These are phyloP conservation scores for Ricinus communis DNA, from an alignment of 345 rosid species.

Conservation along the genomic window DNA sequence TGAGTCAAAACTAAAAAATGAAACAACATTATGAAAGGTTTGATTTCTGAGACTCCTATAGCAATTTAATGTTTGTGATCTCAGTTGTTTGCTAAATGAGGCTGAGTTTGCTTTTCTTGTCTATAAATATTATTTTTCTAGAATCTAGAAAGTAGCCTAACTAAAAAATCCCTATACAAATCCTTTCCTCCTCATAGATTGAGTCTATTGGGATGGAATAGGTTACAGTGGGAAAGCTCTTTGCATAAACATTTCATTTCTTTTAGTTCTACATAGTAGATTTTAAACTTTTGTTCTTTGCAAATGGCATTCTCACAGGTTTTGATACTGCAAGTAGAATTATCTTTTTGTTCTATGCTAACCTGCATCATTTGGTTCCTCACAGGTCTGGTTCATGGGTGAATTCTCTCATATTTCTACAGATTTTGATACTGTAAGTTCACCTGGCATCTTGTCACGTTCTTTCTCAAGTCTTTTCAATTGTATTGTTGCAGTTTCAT, in stretches of 20 bases:
- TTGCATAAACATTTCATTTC: not conserved
- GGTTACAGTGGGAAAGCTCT: not conserved
- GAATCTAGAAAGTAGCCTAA: too few species aligned
- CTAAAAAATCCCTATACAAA: too few species aligned
- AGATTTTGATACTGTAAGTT: conserved; percentile 67
- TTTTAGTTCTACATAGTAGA: not conserved
- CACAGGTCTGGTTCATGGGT: conserved; percentile 79
- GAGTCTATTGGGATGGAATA: not conserved
- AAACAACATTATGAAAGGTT: not conserved
- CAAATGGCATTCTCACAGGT: too few species aligned
- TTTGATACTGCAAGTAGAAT: too few species aligned
- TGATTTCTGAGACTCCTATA: not conserved
- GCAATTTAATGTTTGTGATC: not conserved
- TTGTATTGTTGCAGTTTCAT: not conserved
- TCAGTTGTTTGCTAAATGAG: not conserved
- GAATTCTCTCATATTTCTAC: conserved; percentile 67
- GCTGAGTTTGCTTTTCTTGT: not conserved
- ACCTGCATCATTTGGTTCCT: not conserved
- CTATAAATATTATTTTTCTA: too few species aligned
- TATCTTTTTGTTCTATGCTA: conserved; percentile 2
- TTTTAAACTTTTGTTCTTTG: not conserved
- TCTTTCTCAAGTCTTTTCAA: conserved; percentile 5
- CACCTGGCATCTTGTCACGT: not conserved
- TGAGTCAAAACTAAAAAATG: not conserved
- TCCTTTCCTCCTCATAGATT: not conserved